Percentiles rank a stretch among this genome's conserved stretches.
Conservation (phyloP, 352 stramenopile genomes). For the Phytophthora pinifolia region DNA sequence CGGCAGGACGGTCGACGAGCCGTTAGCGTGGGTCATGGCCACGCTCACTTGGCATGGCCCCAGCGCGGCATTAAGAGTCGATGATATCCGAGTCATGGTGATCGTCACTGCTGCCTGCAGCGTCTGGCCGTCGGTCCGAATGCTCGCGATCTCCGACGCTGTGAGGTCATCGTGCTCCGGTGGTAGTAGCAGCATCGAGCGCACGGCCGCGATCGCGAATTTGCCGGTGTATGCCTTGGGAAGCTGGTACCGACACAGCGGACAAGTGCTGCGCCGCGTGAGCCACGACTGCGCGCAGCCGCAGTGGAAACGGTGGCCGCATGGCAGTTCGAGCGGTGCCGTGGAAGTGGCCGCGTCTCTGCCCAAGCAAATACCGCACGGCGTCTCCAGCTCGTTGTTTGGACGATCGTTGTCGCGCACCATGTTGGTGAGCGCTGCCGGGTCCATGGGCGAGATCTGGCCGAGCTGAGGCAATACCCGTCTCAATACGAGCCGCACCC, state of each 20-base stretch:
- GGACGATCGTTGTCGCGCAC: conserved; percentile 15
- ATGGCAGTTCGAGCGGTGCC: conserved; percentile 65
- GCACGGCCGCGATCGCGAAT: conserved; percentile 62
- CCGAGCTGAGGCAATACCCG: conserved; percentile 23
- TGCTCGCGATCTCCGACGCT: conserved; percentile 39
- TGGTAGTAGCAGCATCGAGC: conserved; percentile 55
- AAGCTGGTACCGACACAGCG: conserved; percentile 92
- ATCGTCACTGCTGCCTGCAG: conserved; percentile 62
- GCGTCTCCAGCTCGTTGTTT: conserved; percentile 27
- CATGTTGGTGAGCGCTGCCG: conserved; percentile 27
- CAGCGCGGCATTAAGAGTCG: not conserved
- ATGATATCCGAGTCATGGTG: conserved; percentile 49
- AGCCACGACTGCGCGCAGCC: conserved; percentile 92
- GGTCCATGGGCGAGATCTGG: conserved; percentile 20
- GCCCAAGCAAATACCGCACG: conserved; percentile 89
- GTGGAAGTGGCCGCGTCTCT: conserved; percentile 45
- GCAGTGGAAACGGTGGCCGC: conserved; percentile 92
- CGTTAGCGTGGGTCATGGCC: conserved; percentile 53
- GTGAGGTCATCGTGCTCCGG: conserved; percentile 40
- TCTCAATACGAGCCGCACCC: conserved; percentile 20
- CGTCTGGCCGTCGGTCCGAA: conserved; percentile 28
- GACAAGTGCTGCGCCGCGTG: conserved; percentile 88
- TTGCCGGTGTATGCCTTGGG: conserved; percentile 63
- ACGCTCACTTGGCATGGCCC: conserved; percentile 60
- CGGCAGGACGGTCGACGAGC: conserved; percentile 6